These are phyloP conservation scores for Pseudogymnoascus sp. DNA, from an alignment of 2,329 filamentous ascomycete species.

Conservation along the genomic window DNA sequence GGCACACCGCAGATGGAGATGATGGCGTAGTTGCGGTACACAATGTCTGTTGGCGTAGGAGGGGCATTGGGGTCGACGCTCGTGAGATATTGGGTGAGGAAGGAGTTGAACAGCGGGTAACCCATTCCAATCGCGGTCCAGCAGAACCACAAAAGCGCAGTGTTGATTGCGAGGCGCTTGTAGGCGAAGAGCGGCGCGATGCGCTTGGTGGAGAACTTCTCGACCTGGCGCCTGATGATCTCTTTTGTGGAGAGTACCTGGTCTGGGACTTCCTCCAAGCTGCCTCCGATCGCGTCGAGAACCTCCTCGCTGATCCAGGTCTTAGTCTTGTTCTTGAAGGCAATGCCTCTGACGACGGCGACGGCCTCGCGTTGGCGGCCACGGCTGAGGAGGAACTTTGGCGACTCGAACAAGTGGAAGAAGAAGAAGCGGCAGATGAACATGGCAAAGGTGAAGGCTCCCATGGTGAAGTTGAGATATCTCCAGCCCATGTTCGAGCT, in stretches of 20 bases:
- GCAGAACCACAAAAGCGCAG: slow-evolving; percentile 61
- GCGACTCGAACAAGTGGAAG: slow-evolving; percentile 77
- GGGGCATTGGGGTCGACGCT: slow-evolving; percentile 36
- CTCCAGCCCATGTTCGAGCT: slow-evolving; percentile 63
- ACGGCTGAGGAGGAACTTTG: slow-evolving; percentile 71
- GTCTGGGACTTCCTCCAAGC: slow-evolving; percentile 17
- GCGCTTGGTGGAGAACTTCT: slow-evolving; percentile 57
- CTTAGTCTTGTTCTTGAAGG: slow-evolving; percentile 58
- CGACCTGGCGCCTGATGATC: slow-evolving; percentile 37
- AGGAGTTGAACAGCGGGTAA: slow-evolving; percentile 82
- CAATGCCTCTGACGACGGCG: slow-evolving; percentile 69
- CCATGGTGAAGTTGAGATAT: slow-evolving; percentile 62
- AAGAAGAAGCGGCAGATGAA: slow-evolving; percentile 70
- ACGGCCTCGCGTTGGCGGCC: slow-evolving; percentile 72
- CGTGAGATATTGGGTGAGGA: slow-evolving; percentile 77
- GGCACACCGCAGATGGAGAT: slow-evolving; percentile 69
- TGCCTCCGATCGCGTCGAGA: slow-evolving; percentile 45
- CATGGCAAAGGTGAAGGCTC: slow-evolving; percentile 65
- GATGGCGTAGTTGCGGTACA: slow-evolving; percentile 77
- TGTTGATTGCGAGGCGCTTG: slow-evolving; percentile 43
- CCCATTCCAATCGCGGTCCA: slow-evolving; percentile 81
- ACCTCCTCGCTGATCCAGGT: slow-evolving; percentile 72
- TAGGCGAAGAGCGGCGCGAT: slow-evolving; percentile 56
- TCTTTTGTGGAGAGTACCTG: slow-evolving; percentile 13
- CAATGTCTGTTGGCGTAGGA: slow-evolving; percentile 34